Evolutionary conservation across 495 filamentous ascomycete species (phyloP).

Genomic region (Corynascus novoguineensis): DNA sequence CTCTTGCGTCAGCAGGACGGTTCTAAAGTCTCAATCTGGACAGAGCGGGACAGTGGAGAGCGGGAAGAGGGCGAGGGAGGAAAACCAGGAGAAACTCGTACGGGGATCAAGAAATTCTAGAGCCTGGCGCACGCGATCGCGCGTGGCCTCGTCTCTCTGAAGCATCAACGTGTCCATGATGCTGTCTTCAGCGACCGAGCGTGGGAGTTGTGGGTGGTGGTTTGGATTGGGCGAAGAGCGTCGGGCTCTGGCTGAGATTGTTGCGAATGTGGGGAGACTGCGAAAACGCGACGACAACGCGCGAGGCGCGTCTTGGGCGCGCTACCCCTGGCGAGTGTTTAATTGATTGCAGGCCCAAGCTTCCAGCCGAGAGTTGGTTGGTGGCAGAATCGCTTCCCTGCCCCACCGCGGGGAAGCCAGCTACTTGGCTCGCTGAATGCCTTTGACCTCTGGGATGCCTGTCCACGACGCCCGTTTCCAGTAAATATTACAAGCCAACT

Average conservation of each 20-base stretch:
- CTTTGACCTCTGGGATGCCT: no score
- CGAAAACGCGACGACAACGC: slow-evolving; percentile 28
- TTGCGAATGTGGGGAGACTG: slow-evolving; percentile 15
- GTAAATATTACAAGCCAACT: no score
- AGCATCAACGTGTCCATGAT: slow-evolving; percentile 69
- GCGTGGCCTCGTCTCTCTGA: slow-evolving; percentile 68
- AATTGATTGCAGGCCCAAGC: slow-evolving; percentile 26
- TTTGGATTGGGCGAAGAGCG: background rate
- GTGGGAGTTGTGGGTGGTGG: background rate
- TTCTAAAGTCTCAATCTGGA: no score
- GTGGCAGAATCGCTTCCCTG: no score
- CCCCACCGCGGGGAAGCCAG: no score
- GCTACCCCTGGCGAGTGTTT: slow-evolving; percentile 23
- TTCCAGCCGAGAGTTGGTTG: background rate
- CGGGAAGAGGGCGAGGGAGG: no score
- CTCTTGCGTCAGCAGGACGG: slow-evolving; percentile 11
- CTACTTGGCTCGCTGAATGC: no score
- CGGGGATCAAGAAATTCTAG: slow-evolving; percentile 83
- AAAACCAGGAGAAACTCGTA: slow-evolving; percentile 38
- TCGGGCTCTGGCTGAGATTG: background rate
- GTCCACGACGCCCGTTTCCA: no score
- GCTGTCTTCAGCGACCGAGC: slow-evolving; percentile 4
- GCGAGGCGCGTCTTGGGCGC: slow-evolving; percentile 23
- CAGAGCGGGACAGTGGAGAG: no score
- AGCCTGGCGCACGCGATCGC: slow-evolving; percentile 73